Evolutionary conservation across 1,284 basidiomycete genomes (phyloP).

Genomic region (Meripilus lineatus): DNA sequence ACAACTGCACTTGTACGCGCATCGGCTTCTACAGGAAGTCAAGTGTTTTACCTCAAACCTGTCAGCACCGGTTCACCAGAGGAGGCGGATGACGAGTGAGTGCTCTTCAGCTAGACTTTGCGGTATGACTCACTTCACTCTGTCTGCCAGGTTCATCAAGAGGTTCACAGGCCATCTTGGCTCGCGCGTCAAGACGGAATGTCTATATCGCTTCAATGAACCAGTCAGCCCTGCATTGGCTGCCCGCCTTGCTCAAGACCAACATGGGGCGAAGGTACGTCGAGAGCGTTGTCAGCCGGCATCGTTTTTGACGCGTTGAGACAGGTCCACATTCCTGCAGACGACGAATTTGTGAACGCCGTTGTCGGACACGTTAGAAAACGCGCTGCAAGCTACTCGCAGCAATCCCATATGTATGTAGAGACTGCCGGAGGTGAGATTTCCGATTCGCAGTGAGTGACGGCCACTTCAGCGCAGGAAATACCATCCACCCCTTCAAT

Average conservation of each 20-base stretch:
- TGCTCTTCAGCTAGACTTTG: constrained; percentile 13
- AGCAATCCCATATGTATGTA: constrained; percentile 69
- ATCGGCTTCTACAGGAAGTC: constrained; percentile 47
- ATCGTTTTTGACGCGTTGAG: constrained; percentile 1
- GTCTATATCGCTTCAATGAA: constrained; percentile 81
- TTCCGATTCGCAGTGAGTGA: constrained; percentile 13
- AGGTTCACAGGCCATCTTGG: constrained; percentile 45
- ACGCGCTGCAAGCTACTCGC: constrained; percentile 35
- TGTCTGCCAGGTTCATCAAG: constrained; percentile 72
- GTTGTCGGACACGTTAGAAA: constrained; percentile 59
- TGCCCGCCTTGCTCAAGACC: constrained; percentile 49
- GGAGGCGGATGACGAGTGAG: constrained; percentile 81
- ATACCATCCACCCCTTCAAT: too few relatives aligned
- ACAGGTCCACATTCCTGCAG: constrained; percentile 41
- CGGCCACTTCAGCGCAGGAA: too few relatives aligned
- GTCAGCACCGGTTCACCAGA: constrained; percentile 82
- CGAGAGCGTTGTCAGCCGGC: background rate
- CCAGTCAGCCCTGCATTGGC: constrained; percentile 95
- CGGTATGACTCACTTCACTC: too few relatives aligned
- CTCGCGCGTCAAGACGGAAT: constrained; percentile 54
- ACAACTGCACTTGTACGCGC: constrained; percentile 80
- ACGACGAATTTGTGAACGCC: constrained; percentile 66
- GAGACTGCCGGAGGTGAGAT: constrained; percentile 91
- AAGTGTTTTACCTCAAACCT: constrained; percentile 85
- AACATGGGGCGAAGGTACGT: constrained; percentile 17